A percentile compares a stretch with the other conserved stretches of the same genome.
These are phyloP conservation scores for Gossypium aridum DNA, from an alignment of 441 rosid genomes.

Conservation along the genomic window DNA sequence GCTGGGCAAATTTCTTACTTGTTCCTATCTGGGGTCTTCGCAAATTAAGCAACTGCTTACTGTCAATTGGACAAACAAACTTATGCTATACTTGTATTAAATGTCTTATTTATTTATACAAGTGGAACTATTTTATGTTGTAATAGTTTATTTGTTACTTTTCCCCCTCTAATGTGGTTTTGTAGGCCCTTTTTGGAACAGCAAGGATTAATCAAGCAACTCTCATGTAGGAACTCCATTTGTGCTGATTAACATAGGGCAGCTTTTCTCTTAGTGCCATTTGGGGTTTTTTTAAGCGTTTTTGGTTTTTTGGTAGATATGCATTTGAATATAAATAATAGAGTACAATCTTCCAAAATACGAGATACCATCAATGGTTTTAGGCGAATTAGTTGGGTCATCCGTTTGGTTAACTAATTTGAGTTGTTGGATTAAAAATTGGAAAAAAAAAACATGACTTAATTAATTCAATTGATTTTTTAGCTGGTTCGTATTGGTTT, in stretches of 20 bases:
- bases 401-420: too few relatives aligned
- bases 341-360: too few relatives aligned
- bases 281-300: too few relatives aligned
- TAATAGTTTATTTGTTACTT: neutral
- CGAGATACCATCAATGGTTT: too few relatives aligned
- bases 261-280: neutral
- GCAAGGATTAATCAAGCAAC: neutral
- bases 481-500: too few relatives aligned
- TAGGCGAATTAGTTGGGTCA: too few relatives aligned
- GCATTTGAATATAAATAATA: too few relatives aligned
- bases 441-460: too few relatives aligned
- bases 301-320: too few relatives aligned
- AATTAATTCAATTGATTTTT: too few relatives aligned
- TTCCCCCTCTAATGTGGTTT: neutral
- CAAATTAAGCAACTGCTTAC: slow-evolving; percentile 5
- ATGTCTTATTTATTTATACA: neutral
- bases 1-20: neutral
- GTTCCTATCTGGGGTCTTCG: neutral
- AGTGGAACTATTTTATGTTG: neutral
- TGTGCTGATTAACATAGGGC: neutral
- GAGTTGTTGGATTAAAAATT: too few relatives aligned
- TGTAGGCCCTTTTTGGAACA: neutral
- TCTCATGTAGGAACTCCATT: neutral
- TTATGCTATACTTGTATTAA: neutral
- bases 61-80: neutral